Percentiles rank a stretch among this genome's conserved stretches.
phyloP scores from a whole-genome alignment of 2,329 filamentous ascomycete species.

The Chrysoporthe puriensis region DNA sequence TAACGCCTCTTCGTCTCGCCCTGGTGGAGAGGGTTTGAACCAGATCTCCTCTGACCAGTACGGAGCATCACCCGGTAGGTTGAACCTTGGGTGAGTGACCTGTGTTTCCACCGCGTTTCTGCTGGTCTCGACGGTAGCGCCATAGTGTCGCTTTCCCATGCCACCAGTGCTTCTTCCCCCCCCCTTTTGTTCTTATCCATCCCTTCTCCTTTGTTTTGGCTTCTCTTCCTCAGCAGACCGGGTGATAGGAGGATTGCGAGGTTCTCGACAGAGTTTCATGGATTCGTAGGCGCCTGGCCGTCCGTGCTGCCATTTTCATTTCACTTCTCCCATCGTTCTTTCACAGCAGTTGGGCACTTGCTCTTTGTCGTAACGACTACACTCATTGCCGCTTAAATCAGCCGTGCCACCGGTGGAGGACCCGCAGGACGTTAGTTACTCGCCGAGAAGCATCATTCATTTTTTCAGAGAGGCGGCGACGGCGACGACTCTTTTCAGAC shows the following conservation, averaged over 20 bases:
- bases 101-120: constrained; percentile 30
- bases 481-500: constrained; percentile 4
- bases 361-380: constrained; percentile 5
- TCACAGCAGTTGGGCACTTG: constrained; percentile 13
- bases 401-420: constrained; percentile 23
- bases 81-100: constrained; percentile 9
- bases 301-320: constrained; percentile 17
- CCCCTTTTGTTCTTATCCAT: constrained; percentile 16
- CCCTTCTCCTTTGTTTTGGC: constrained; percentile 26
- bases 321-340: constrained; percentile 11
- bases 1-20: constrained; percentile 20
- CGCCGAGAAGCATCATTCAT: constrained; percentile 21
- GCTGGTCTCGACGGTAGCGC: constrained; percentile 25
- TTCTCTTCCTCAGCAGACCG: constrained; percentile 20
- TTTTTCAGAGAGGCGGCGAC: neutral
- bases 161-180: neutral
- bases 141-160: neutral
- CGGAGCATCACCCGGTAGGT: neutral
- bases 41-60: neutral
- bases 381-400: constrained; percentile 11
- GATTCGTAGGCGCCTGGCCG: constrained; percentile 17
- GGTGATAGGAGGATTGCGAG: constrained; percentile 18
- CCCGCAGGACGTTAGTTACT: constrained; percentile 24
- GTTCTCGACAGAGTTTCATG: constrained; percentile 15
- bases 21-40: constrained; percentile 17